Conservation (phyloP, 164 flowering plant genomes). For the Vitis cinerea region DNA sequence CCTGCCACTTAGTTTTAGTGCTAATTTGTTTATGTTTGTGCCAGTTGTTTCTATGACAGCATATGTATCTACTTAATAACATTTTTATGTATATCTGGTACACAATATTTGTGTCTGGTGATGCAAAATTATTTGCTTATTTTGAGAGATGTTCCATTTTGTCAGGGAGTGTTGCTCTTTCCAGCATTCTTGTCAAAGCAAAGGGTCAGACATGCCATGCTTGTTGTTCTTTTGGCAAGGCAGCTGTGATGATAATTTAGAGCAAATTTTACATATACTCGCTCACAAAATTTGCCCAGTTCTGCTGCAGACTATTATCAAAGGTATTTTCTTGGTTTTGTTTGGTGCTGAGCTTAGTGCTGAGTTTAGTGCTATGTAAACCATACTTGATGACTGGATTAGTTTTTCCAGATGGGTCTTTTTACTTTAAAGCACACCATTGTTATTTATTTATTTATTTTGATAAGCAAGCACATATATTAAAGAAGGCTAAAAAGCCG, state of each 20-base stretch:
- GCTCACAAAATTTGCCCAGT: conserved; percentile 64
- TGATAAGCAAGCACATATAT: no score
- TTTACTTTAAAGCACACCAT: no score
- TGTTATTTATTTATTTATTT: no score
- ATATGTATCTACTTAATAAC: no score
- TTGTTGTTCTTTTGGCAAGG: conserved; percentile 58
- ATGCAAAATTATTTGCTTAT: background rate
- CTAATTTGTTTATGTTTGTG: no score
- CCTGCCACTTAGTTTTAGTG: no score
- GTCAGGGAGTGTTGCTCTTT: conserved; percentile 72
- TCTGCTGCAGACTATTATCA: conserved; percentile 64
- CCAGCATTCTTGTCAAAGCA: conserved; percentile 29
- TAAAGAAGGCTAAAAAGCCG: no score
- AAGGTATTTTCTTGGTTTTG: conserved; percentile 48
- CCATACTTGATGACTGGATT: background rate
- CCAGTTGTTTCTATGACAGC: no score
- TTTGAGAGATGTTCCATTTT: conserved; percentile 11
- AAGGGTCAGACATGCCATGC: conserved; percentile 55
- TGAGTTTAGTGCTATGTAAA: no score
- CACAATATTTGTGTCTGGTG: background rate
- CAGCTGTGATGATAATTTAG: conserved; percentile 33
- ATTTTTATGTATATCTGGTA: background rate
- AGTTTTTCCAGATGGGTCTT: no score
- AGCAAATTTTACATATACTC: conserved; percentile 44
- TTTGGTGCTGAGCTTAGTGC: background rate